phyloP scores from a whole-genome alignment of 345 rosid species.

The Mercurialis annua region DNA sequence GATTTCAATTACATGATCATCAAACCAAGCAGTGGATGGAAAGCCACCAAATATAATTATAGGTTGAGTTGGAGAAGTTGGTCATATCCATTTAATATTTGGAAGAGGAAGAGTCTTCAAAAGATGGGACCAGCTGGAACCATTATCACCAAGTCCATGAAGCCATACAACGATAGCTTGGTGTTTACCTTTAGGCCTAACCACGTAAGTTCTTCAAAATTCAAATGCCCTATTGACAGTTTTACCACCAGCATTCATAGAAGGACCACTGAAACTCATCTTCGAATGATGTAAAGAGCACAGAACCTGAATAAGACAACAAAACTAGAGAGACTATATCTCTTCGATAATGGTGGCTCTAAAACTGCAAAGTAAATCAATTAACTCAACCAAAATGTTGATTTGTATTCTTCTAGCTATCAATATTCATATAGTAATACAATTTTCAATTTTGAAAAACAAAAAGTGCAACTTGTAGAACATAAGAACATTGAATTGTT shows the following conservation, averaged over 20 bases:
- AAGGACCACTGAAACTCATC: conserved; percentile 78
- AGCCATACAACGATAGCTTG: conserved; percentile 96
- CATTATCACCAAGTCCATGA: conserved; percentile 96
- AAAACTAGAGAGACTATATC: background rate
- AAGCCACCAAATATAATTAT: conserved; percentile 88
- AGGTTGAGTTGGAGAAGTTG: conserved; percentile 94
- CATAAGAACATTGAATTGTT: no score
- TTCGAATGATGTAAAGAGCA: conserved; percentile 1
- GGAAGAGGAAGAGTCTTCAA: conserved; percentile 91
- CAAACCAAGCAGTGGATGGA: conserved; percentile 81
- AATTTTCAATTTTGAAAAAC: no score
- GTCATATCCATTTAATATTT: conserved; percentile 98
- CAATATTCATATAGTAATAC: no score
- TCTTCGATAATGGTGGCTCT: background rate
- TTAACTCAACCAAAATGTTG: no score
- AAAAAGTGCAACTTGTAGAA: no score
- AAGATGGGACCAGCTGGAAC: conserved; percentile 97
- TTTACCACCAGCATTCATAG: conserved; percentile 47
- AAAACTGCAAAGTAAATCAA: no score
- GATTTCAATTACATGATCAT: background rate
- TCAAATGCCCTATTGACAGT: conserved; percentile 21
- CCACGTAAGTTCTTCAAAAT: conserved; percentile 91
- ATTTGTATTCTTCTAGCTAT: no score
- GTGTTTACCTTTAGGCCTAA: conserved; percentile 94
- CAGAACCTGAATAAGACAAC: background rate